phyloP scores from a whole-genome alignment of 2,329 filamentous ascomycete genomes.

The Nemania sp. region DNA sequence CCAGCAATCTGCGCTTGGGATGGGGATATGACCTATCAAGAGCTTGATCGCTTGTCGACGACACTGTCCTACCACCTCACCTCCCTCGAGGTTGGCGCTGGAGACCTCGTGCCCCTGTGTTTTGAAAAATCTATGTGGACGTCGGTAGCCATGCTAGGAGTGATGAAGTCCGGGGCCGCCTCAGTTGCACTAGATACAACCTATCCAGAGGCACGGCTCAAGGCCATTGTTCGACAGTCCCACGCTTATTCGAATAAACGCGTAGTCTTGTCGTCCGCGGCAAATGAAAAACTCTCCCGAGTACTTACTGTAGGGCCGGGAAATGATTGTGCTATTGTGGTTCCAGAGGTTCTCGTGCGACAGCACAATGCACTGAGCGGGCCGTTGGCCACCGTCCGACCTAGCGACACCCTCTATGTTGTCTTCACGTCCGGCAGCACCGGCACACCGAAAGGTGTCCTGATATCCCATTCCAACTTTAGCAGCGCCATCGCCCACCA shows the following conservation, averaged over 20 bases:
- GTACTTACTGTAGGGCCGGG: neutral
- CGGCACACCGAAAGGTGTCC: conserved; percentile 3
- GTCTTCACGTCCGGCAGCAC: conserved; percentile 6
- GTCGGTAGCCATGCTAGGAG: conserved; percentile 1
- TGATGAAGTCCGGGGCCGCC: conserved; percentile 7
- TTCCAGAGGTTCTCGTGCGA: neutral
- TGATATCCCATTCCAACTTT: conserved; percentile 2
- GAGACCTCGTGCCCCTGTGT: neutral
- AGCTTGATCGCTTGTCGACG: conserved; percentile 5
- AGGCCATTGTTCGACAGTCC: neutral
- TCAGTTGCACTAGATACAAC: conserved; percentile 1
- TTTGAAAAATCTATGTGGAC: conserved; percentile 13
- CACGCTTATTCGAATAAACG: neutral
- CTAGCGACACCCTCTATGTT: neutral
- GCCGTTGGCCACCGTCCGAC: neutral
- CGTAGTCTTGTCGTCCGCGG: conserved; percentile 1
- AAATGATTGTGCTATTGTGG: neutral
- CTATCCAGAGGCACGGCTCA: neutral
- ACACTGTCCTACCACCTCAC: neutral
- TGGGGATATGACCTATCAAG: conserved; percentile 2
- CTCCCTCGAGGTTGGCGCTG: neutral
- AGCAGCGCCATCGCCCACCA: neutral
- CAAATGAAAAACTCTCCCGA: neutral
- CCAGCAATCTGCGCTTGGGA: conserved; percentile 9
- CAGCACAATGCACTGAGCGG: neutral